Evolutionary conservation across 129 eudicot genomes (phyloP), one percentile per base, ranked within the genome.

Genomic region (Pulicaria dysenterica): DNA sequence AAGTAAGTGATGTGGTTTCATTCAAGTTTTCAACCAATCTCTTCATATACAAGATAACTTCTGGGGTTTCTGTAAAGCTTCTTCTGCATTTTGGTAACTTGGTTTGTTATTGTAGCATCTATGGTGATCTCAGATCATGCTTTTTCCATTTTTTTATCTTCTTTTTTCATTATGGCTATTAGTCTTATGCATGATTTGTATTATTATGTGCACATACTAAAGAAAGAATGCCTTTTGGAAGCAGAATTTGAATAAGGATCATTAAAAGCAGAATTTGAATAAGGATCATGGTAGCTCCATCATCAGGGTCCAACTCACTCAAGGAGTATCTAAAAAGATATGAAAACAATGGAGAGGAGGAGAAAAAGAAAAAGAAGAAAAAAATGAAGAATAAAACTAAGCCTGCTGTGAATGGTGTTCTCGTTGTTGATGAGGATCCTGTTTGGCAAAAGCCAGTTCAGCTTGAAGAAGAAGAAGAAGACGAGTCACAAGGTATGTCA

Each of bases 371-470:
- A 57, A 77, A 77, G 76, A 84, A 82, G 69, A 88, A 80, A 81
- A 84, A 85, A 80, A 81, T 81, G 64, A 93, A 86, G 80, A 84
- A 38, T 70, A 85, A 77, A 74, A 44, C 73, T 48, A 86, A 82
- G 70, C 74, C 84, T 53, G 87, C 70, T 41, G 73, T 75, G 63
- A 67, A 69, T 7, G 96, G 97, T 31, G 93, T 94, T 45, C 69
- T 85, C 11, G 86, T 94, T 45, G 97, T 94, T 57, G 98, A 94
- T 46, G 86, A 84, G 78, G 96, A 94, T 83, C 97, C 99, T 41
- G 71, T 90, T 51, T 94, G 99, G 99, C 99, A 94, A 82, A 94
- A 90, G 79, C 91, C 86, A 1, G 80, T 90, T 54, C 63, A 77
- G 15, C n/a, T 74, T 66, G 88, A 81, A 81, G 89, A 90, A 78